Evolutionary conservation across 805 yeast genomes (phyloP).

Genomic region (Saccharomyces jurei): DNA sequence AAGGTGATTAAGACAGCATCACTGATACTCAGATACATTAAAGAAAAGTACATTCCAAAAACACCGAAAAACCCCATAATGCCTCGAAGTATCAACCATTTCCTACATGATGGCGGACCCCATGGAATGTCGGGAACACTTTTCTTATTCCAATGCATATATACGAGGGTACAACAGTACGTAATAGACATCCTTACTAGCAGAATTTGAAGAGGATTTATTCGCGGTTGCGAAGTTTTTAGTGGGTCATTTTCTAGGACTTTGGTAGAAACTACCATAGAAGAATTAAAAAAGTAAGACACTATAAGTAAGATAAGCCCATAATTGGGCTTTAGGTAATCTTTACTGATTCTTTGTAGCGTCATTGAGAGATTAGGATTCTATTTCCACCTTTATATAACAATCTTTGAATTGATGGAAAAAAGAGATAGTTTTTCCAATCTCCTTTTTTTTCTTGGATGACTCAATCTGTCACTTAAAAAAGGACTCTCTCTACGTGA

Average conservation of each 20-base stretch:
- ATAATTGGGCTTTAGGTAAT: slow-evolving; percentile 30
- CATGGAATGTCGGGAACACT: slow-evolving; percentile 52
- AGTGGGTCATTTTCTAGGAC: slow-evolving; percentile 54
- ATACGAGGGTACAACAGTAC: slow-evolving; percentile 44
- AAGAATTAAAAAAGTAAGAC: slow-evolving; percentile 64
- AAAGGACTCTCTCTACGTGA: not conserved
- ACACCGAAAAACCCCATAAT: slow-evolving; percentile 70
- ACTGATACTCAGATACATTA: slow-evolving; percentile 62
- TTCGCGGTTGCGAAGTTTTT: slow-evolving; percentile 36
- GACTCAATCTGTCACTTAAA: not conserved
- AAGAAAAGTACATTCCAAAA: slow-evolving; percentile 63
- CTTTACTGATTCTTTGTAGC: slow-evolving; percentile 2
- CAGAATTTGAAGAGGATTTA: slow-evolving; percentile 70
- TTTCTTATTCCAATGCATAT: slow-evolving; percentile 39
- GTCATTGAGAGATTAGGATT: not conserved
- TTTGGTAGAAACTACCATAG: slow-evolving; percentile 69
- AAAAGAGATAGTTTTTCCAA: not conserved
- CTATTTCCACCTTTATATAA: not conserved
- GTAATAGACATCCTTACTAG: slow-evolving; percentile 72
- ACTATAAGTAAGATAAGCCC: slow-evolving; percentile 52
- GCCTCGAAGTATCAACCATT: slow-evolving; percentile 52
- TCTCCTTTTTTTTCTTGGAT: not conserved
- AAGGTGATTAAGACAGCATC: slow-evolving; percentile 77
- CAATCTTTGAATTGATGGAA: not conserved
- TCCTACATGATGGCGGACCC: slow-evolving; percentile 55